Base-by-base conservation (phyloP, 2,329 filamentous ascomycete genomes). In the Colletotrichum caudatum region DNA sequence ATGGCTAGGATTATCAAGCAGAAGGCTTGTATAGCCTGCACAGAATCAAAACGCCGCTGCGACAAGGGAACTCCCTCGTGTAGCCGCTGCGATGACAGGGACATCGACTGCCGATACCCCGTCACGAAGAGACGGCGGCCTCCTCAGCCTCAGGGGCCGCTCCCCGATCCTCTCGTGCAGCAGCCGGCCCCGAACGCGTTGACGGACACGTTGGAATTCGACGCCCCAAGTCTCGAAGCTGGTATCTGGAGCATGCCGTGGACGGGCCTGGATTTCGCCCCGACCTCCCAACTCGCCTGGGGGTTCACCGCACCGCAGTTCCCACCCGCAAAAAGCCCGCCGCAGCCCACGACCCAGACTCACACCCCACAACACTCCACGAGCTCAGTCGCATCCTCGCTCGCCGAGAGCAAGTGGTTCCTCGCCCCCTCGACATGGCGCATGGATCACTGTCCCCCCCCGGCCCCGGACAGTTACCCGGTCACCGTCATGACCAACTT, bases 1-100 rank as follows among this genome's bases (percentile, higher is more conserved):
- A 71, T 71, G 64, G 26, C 57, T 39, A 57, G 57, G 2, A 26
- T 53, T 3, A 35, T 16, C 23, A 73, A 66, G 74, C 75, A 77
- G 37, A 80, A 79, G 60, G 80, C 81, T 0, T 83, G 81, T 50
- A 67, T 77, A 1, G 74, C 76, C 23, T 83, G 81, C 70, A 78
- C 79, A 2, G 76, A 73, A 44, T 76, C 80, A 11, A 82, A 82
- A 71, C 77, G 81, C n/a, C 78, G 79, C 65, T 83, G 80, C 72
- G 78, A 79, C 56, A 82, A 81, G 71, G 65, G 74, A 12, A 57
- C 76, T 0, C 80, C 80, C 1, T 66, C 74, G 5, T 82, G 80
- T 41, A 75, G 74, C 54, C 77, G 80, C 23, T 82, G 80, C 54
- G 39, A 72, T 11, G 69, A 76, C 26, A 76, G 72, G 50, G 72